These are phyloP conservation scores for Fusarium sp. DNA, from an alignment of 2,329 filamentous ascomycete genomes.

Conservation along the genomic window DNA sequence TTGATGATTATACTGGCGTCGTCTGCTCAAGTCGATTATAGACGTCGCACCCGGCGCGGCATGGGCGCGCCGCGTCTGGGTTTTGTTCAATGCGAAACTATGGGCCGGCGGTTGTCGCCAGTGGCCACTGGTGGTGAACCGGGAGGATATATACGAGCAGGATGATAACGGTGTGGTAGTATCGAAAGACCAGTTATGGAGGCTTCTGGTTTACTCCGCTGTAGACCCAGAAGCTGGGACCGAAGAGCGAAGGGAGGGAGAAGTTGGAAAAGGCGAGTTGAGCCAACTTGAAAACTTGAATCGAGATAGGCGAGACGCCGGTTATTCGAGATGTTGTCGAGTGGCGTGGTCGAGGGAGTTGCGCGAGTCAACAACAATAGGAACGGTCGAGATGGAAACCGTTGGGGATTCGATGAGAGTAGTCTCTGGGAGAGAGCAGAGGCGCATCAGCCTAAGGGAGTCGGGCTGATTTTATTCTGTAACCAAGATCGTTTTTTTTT, in stretches of 20 bases:
- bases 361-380: conserved; percentile 2
- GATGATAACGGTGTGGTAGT: conserved; percentile 12
- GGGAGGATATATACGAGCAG: conserved; percentile 9
- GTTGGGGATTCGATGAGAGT: conserved; percentile 9
- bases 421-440: conserved; percentile 12
- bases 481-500: conserved; percentile 24
- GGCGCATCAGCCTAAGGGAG: conserved; percentile 27
- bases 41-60: conserved; percentile 52
- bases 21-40: conserved; percentile 33
- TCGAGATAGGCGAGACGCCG: conserved; percentile 43
- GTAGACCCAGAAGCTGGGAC: conserved; percentile 93
- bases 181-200: conserved; percentile 77
- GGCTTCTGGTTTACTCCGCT: conserved; percentile 97
- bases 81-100: conserved; percentile 47
- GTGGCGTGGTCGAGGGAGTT: conserved; percentile 14
- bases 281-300: conserved; percentile 90
- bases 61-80: conserved; percentile 52
- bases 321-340: conserved; percentile 18
- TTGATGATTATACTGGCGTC: conserved; percentile 35
- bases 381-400: conserved; percentile 8
- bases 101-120: conserved; percentile 40
- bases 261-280: conserved; percentile 78
- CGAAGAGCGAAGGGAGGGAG: conserved; percentile 87
- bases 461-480: conserved; percentile 33
- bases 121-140: conserved; percentile 19